A percentile compares a stretch with the other conserved stretches of the same genome.
Evolutionary conservation across 345 rosid species (phyloP).

Genomic region (Draba incana): DNA sequence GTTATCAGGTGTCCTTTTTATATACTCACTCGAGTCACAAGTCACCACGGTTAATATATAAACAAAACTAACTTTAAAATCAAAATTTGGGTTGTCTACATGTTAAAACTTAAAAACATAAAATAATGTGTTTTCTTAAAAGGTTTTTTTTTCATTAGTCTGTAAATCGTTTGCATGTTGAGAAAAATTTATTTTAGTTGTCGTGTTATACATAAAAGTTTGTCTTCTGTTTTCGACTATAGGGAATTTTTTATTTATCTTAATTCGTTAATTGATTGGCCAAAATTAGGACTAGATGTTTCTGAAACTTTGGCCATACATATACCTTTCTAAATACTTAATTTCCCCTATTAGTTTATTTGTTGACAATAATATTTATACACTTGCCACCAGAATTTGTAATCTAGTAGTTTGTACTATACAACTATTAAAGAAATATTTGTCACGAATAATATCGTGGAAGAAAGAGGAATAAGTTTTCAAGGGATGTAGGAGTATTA

Average conservation of each 20-base stretch:
- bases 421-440: not conserved
- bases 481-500: not conserved
- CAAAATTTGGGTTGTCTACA: not conserved
- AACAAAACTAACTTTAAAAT: too few relatives aligned
- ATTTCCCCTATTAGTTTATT: not conserved
- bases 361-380: not conserved
- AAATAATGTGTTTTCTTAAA: too few relatives aligned
- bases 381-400: too few relatives aligned
- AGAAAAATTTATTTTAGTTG: not conserved
- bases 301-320: not conserved
- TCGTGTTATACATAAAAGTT: not conserved
- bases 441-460: not conserved
- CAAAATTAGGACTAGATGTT: conserved; percentile 1
- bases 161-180: too few relatives aligned
- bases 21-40: not conserved
- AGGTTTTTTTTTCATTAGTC: too few relatives aligned
- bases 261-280: not conserved
- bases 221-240: not conserved
- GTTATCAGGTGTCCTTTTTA: conserved; percentile 21
- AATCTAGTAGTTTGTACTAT: too few relatives aligned
- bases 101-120: too few relatives aligned
- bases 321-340: not conserved
- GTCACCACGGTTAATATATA: not conserved
- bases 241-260: not conserved
- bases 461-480: not conserved